Percentiles rank a stretch among this genome's conserved stretches.
phyloP scores from a whole-genome alignment of 495 filamentous ascomycete species.

The Letharia columbiana region DNA sequence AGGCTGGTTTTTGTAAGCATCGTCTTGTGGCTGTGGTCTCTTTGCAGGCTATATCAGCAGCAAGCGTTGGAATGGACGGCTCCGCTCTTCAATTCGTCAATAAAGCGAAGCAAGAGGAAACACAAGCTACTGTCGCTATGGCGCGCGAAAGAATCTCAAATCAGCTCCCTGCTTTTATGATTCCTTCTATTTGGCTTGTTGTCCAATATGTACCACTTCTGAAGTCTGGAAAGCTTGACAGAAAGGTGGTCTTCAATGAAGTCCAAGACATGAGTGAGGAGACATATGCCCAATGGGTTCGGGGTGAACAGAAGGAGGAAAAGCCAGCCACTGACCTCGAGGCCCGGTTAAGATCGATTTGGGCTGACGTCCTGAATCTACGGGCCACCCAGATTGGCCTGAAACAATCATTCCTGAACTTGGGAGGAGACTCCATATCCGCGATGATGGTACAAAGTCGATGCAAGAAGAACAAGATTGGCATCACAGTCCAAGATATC shows the following conservation, averaged over 20 bases:
- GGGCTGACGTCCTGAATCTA: constrained; percentile 47
- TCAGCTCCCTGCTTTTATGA: constrained; percentile 46
- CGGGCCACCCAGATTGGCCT: constrained; percentile 38
- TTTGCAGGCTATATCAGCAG: constrained; percentile 14
- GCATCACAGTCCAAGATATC: constrained; percentile 47
- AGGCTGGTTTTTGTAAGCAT: constrained; percentile 34
- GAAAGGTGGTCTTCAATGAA: constrained; percentile 35
- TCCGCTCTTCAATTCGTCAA: not conserved
- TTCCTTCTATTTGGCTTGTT: constrained; percentile 44
- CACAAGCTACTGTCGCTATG: constrained; percentile 26
- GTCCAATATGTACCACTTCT: constrained; percentile 43
- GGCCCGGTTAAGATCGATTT: constrained; percentile 36
- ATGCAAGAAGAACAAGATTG: constrained; percentile 43
- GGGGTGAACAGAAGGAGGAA: constrained; percentile 14
- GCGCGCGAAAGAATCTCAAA: constrained; percentile 31
- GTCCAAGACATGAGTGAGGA: constrained; percentile 32
- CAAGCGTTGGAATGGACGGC: not conserved
- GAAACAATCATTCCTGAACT: constrained; percentile 51
- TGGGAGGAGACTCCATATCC: constrained; percentile 62
- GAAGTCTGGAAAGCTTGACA: constrained; percentile 46
- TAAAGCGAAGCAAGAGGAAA: constrained; percentile 17
- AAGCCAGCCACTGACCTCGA: constrained; percentile 32
- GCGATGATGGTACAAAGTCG: constrained; percentile 57
- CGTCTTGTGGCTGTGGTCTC: constrained; percentile 34
- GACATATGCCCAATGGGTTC: constrained; percentile 17